phyloP scores from a whole-genome alignment of 768 basidiomycete genomes.

The Russula brevipes region DNA sequence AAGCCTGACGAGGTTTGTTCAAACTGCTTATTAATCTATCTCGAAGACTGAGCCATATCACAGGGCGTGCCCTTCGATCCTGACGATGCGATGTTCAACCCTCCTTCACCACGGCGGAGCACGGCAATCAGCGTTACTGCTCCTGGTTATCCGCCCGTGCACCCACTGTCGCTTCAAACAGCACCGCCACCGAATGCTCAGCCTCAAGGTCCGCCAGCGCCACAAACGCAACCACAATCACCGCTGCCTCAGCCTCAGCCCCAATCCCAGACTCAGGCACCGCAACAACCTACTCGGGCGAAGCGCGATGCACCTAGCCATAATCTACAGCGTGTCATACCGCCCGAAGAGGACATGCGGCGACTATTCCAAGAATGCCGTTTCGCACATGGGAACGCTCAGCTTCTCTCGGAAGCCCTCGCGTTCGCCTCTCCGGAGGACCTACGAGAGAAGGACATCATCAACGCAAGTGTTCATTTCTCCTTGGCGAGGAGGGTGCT shows the following conservation, averaged over 20 bases:
- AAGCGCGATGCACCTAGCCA: slow-evolving; percentile 30
- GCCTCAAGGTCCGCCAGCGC: slow-evolving; percentile 5
- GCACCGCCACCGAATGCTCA: neutral
- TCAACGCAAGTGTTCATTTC: slow-evolving; percentile 45
- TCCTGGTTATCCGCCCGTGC: slow-evolving; percentile 12
- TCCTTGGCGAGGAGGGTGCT: neutral
- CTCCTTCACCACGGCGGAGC: slow-evolving; percentile 43
- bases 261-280: neutral
- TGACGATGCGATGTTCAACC: slow-evolving; percentile 76
- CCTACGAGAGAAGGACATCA: slow-evolving; percentile 54
- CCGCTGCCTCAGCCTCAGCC: neutral
- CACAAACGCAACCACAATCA: slow-evolving; percentile 8
- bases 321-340: slow-evolving; percentile 42
- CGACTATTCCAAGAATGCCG: slow-evolving; percentile 81
- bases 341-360: slow-evolving; percentile 79
- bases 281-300: slow-evolving; percentile 12
- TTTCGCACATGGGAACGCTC: slow-evolving; percentile 77
- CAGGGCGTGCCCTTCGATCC: slow-evolving; percentile 74
- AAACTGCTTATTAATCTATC: neutral
- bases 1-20: slow-evolving; percentile 71
- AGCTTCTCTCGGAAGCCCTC: slow-evolving; percentile 65
- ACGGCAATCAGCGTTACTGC: slow-evolving; percentile 31
- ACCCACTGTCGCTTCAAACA: slow-evolving; percentile 13
- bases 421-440: slow-evolving; percentile 66
- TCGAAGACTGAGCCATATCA: neutral